These are phyloP conservation scores for Suaeda aralocaspica DNA, from an alignment of 148 eudicot species.

Conservation along the genomic window DNA sequence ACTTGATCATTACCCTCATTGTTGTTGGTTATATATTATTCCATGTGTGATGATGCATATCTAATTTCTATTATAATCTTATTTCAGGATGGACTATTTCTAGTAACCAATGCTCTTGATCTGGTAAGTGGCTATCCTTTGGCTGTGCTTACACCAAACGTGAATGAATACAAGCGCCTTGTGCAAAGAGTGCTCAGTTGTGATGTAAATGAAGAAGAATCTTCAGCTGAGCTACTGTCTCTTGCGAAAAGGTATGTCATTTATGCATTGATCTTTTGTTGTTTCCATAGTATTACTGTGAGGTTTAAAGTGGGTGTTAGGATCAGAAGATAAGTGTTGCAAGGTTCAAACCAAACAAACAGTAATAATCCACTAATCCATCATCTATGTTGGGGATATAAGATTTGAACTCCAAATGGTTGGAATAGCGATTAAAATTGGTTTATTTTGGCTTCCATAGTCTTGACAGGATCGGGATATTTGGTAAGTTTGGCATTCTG, in stretches of 20 bases:
- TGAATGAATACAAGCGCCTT: conserved; percentile 92
- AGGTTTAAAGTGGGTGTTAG: neutral
- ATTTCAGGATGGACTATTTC: conserved; percentile 93
- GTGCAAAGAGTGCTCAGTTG: conserved; percentile 76
- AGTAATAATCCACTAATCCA: neutral
- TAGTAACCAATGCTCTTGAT: conserved; percentile 71
- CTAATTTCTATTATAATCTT: neutral
- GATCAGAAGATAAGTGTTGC: neutral
- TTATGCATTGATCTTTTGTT: neutral
- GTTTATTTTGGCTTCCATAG: too few relatives aligned
- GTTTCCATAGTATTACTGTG: neutral
- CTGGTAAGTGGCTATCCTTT: conserved; percentile 79
- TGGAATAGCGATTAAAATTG: too few relatives aligned
- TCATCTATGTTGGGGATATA: too few relatives aligned
- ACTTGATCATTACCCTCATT: too few relatives aligned
- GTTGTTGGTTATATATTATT: neutral
- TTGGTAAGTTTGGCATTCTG: too few relatives aligned
- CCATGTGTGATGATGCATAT: neutral
- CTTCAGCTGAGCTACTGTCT: conserved; percentile 59
- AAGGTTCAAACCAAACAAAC: neutral
- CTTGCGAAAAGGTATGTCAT: conserved; percentile 71
- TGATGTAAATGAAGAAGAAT: conserved; percentile 73
- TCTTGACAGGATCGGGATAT: too few relatives aligned
- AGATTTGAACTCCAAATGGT: neutral
- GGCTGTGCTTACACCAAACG: conserved; percentile 91